phyloP scores from a whole-genome alignment of 495 filamentous ascomycete genomes.

The Aspergillus nidulans region DNA sequence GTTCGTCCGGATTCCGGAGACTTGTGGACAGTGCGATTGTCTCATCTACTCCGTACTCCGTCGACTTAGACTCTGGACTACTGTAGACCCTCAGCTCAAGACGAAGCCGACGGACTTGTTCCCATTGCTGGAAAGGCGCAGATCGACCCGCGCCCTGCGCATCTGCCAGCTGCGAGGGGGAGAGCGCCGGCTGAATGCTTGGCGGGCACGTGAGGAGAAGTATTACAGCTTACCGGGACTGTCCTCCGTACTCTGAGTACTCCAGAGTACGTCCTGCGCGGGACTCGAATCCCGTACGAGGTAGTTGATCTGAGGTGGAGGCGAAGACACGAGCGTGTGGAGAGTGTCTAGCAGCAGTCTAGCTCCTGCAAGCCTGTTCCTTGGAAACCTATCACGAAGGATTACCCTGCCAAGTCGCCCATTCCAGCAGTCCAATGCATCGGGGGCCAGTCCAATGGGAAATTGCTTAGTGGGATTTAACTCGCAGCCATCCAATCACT shows the following conservation, averaged over 20 bases:
- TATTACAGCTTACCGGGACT: too few species aligned
- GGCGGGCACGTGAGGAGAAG: too few species aligned
- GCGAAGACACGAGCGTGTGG: not conserved
- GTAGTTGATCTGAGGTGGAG: too few species aligned
- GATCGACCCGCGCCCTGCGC: too few species aligned
- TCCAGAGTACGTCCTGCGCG: too few species aligned
- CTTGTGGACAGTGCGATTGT: not conserved
- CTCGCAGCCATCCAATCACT: not conserved
- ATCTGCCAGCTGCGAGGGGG: too few species aligned
- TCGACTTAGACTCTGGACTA: not conserved
- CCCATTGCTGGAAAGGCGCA: too few species aligned
- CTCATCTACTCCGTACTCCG: not conserved
- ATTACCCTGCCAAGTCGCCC: conserved; percentile 9
- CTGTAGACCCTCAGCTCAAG: not conserved
- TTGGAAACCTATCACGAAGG: conserved; percentile 19
- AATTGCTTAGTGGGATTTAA: not conserved
- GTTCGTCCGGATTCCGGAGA: not conserved
- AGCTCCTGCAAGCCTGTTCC: conserved; percentile 14
- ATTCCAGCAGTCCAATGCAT: not conserved
- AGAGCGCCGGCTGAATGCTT: too few species aligned
- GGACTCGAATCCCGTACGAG: too few species aligned
- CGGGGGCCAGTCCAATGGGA: not conserved
- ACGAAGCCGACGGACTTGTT: not conserved
- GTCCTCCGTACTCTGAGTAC: too few species aligned
- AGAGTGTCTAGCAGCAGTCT: not conserved